These are phyloP conservation scores for Starmerella scarabaei DNA, from an alignment of 805 yeast genomes.

Conservation along the genomic window DNA sequence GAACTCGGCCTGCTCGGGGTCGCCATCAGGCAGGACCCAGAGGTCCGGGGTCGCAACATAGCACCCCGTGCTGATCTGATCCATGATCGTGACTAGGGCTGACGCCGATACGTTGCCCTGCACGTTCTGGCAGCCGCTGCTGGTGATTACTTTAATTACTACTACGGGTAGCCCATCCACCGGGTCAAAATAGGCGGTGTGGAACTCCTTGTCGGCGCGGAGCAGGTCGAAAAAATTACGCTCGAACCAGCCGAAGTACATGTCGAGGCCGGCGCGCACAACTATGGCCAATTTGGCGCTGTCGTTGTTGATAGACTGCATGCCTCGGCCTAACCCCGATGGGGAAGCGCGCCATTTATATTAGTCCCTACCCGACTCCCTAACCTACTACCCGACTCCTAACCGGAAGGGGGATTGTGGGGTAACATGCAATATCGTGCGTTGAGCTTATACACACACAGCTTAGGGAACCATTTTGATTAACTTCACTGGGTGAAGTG, in stretches of 20 bases:
- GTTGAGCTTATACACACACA: too few species aligned
- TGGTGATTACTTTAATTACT: constrained; percentile 4
- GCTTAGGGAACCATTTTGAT: too few species aligned
- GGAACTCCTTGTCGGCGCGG: too few species aligned
- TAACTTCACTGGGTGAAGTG: too few species aligned
- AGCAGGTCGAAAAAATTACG: too few species aligned
- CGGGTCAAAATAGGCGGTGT: constrained; percentile 9
- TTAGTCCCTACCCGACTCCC: too few species aligned
- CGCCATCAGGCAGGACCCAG: constrained; percentile 9
- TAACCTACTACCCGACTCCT: too few species aligned
- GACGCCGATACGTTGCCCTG: constrained; percentile 11
- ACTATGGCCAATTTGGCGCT: background rate
- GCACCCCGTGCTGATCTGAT: constrained; percentile 9
- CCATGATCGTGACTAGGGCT: constrained; percentile 11
- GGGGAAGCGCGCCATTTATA: too few species aligned
- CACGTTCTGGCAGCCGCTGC: constrained; percentile 1
- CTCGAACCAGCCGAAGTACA: too few species aligned
- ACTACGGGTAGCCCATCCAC: constrained; percentile 12
- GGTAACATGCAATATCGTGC: too few species aligned
- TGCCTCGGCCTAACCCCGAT: too few species aligned
- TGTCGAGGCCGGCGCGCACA: background rate
- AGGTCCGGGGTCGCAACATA: constrained; percentile 7
- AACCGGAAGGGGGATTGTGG: too few species aligned
- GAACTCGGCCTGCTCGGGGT: constrained; percentile 1
- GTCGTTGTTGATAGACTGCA: background rate